phyloP scores from a whole-genome alignment of 345 rosid species.

The Murraya koenigii region DNA sequence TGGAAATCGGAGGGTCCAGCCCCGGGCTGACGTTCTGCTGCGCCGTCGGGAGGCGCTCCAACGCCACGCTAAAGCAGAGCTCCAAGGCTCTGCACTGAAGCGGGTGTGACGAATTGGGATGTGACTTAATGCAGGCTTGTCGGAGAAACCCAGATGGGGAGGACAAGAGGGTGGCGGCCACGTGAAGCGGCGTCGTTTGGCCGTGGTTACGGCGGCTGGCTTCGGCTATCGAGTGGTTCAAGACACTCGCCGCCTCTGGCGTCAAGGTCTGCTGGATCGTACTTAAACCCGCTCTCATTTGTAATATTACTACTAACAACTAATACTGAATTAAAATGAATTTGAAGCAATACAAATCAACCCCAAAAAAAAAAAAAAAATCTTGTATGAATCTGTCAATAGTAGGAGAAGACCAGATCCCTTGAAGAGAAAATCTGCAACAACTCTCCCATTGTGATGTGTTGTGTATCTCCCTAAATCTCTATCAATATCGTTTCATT shows the following conservation, averaged over 20 bases:
- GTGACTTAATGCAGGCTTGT: conserved; percentile 96
- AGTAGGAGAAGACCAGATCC: neutral
- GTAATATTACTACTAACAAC: neutral
- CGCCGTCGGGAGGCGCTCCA: conserved; percentile 81
- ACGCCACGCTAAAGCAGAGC: conserved; percentile 99
- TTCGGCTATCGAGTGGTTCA: conserved; percentile 86
- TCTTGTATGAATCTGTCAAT: neutral
- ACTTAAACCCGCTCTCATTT: conserved; percentile 92
- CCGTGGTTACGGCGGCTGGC: conserved; percentile 90
- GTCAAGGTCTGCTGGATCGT: conserved; percentile 98
- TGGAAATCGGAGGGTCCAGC: conserved; percentile 83
- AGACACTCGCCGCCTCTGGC: conserved; percentile 88
- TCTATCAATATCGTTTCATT: conserved; percentile 2
- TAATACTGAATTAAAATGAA: too few species aligned
- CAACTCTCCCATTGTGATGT: neutral
- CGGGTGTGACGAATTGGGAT: conserved; percentile 96
- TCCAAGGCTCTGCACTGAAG: conserved; percentile 99
- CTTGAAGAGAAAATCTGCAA: neutral
- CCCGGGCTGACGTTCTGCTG: conserved; percentile 45
- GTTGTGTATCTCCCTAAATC: neutral
- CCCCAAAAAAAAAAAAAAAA: too few species aligned
- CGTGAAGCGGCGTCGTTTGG: conserved; percentile 96
- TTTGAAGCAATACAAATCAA: too few species aligned
- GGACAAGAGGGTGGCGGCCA: conserved; percentile 81
- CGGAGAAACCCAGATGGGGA: conserved; percentile 88